Evolutionary conservation across 139 green algal species (phyloP).

Genomic region (Dunaliella sp.): DNA sequence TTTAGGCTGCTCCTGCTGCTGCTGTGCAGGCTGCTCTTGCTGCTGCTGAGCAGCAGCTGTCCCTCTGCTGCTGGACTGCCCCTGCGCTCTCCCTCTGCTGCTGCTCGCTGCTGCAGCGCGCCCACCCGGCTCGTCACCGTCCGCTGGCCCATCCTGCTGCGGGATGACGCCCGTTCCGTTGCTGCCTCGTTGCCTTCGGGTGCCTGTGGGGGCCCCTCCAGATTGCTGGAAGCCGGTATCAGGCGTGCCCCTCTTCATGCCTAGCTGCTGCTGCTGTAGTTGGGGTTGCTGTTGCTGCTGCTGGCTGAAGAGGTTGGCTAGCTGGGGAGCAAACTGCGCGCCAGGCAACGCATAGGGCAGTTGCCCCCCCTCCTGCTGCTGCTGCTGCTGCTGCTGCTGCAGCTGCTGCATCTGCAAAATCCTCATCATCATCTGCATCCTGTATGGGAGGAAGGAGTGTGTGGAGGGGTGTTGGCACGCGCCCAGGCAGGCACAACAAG

Average conservation of each 20-base stretch:
- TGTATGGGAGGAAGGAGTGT: neutral
- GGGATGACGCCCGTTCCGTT: neutral
- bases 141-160: constrained; percentile 13
- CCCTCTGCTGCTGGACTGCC: constrained; percentile 5
- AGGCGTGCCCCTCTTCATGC: constrained; percentile 27
- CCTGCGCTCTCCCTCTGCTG: too few species aligned
- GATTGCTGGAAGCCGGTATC: neutral
- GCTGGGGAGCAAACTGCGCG: neutral
- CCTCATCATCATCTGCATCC: constrained; percentile 15
- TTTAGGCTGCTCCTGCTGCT: neutral
- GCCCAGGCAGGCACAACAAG: too few species aligned
- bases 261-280: constrained; percentile 5
- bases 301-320: neutral
- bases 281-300: constrained; percentile 14
- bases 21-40: constrained; percentile 5
- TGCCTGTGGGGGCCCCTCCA: too few species aligned
- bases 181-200: neutral
- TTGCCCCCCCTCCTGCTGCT: neutral
- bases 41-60: constrained; percentile 11
- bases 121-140: constrained; percentile 6
- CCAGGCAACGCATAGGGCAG: neutral
- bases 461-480: neutral
- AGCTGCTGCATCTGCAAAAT: constrained; percentile 19
- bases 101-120: too few species aligned
- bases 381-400: constrained; percentile 23